phyloP scores from a whole-genome alignment of 106 monocot species.

The Allium sativum region DNA sequence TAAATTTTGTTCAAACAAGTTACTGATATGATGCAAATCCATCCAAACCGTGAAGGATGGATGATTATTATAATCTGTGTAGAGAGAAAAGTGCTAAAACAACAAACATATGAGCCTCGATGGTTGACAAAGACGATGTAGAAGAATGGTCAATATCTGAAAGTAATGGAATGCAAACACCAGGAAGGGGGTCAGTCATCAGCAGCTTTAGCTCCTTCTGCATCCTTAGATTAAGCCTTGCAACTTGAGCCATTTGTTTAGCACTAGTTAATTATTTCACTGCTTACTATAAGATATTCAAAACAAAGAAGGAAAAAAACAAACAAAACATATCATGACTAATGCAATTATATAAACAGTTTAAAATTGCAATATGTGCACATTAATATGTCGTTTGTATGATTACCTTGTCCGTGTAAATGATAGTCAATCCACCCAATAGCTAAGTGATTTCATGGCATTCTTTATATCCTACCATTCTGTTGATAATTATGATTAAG shows the following conservation, averaged over 20 bases:
- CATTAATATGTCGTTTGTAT: too few species aligned
- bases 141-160: conserved; percentile 17
- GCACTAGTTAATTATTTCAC: conserved; percentile 1
- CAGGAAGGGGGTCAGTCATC: conserved; percentile 66
- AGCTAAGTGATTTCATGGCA: too few species aligned
- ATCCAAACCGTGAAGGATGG: not conserved
- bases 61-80: not conserved
- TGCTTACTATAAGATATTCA: not conserved
- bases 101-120: conserved; percentile 61
- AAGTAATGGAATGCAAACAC: conserved; percentile 49
- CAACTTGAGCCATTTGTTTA: conserved; percentile 66
- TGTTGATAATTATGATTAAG: too few species aligned
- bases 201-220: conserved; percentile 91
- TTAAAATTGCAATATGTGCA: too few species aligned
- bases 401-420: too few species aligned
- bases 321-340: too few species aligned
- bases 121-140: conserved; percentile 37
- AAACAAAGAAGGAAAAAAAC: too few species aligned
- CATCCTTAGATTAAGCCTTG: conserved; percentile 80
- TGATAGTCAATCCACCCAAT: too few species aligned
- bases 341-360: too few species aligned
- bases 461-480: too few species aligned
- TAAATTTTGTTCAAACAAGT: too few species aligned
- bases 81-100: conserved; percentile 1
- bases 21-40: not conserved